Conservation (phyloP, 495 filamentous ascomycete genomes). For the Immersiella caudata region DNA sequence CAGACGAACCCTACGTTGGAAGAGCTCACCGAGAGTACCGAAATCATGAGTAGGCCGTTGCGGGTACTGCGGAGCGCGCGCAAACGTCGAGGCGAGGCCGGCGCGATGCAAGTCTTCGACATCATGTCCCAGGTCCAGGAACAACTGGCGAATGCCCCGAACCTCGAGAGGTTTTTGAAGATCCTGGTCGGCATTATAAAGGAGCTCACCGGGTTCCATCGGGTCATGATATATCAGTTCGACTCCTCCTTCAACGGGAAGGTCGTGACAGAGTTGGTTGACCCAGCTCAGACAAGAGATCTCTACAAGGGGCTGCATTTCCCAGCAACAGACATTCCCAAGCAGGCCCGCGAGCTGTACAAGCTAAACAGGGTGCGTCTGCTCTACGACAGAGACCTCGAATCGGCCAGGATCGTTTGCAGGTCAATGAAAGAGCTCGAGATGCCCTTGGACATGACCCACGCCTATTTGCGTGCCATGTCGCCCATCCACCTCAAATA, state of each 20-base stretch:
- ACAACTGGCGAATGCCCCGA: constrained; percentile 69
- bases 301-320: constrained; percentile 90
- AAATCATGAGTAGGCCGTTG: constrained; percentile 73
- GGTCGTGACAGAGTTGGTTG: constrained; percentile 86
- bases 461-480: constrained; percentile 86
- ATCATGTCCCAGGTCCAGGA: constrained; percentile 88
- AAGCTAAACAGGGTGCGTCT: constrained; percentile 79
- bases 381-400: constrained; percentile 74
- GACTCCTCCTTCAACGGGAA: constrained; percentile 80
- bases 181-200: constrained; percentile 78
- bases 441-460: constrained; percentile 79
- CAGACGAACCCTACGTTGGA: constrained; percentile 67
- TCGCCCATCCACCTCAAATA: constrained; percentile 91
- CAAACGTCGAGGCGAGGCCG: constrained; percentile 77
- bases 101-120: constrained; percentile 92
- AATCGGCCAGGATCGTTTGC: constrained; percentile 82
- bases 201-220: constrained; percentile 89
- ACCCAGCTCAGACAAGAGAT: constrained; percentile 77
- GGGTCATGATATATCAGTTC: constrained; percentile 93
- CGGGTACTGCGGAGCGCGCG: constrained; percentile 77
- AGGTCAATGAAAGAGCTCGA: constrained; percentile 75
- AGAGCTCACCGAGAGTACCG: constrained; percentile 73
- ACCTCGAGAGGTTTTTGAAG: constrained; percentile 69
- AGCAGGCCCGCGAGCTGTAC: constrained; percentile 81
- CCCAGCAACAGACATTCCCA: constrained; percentile 88